Base-by-base conservation (phyloP, 768 basidiomycete genomes). In the Trametopsis cervina region DNA sequence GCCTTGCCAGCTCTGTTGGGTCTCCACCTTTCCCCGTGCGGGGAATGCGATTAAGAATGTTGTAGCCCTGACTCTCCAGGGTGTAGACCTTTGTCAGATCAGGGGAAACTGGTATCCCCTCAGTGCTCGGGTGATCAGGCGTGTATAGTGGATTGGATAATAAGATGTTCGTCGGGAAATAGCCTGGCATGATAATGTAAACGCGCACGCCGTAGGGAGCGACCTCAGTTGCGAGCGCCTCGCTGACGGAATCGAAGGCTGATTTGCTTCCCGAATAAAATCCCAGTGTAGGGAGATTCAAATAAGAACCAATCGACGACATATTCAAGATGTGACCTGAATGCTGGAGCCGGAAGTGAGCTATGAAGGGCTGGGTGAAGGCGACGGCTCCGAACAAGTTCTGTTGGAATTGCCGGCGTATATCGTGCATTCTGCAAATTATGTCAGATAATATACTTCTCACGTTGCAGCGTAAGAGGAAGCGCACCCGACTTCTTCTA, bases 251-350 rank as follows among this genome's bases (percentile, higher is more conserved):
- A 24, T 61, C 59, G 3, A 62, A 52, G 22, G 63, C 62, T 7
- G 62, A 63, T 50, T 61, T 63, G 9, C 58, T 53, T 5, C 56
- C 60, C 25, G 52, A 54, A 44, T 64, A 63, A 33, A 58, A 56
- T 26, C 55, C 52, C 49, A 58, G 59, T 2, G 52, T 43, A 3
- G 60, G 39, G 13, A 29, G 39, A 17, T 49, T 50, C 9, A 46
- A 51, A 23, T 60, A 22, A 0, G 53, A 55, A 21, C 51, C 57
- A 22, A 62, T 49, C 6, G 58, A 62, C 15, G 60, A 59, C 20
- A 62, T 20, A 46, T 60, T 62, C 25, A 61, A 51, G 45, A 64
- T 59, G 42, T 59, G 56, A 4, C 61, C 63, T 13, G 58, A 49
- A 26, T 49, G 46, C 37, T 57, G 61, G 21, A 38, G 47, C 23